Evolutionary conservation across 2,329 filamentous ascomycete species (phyloP).

Genomic region (Aschersonia sp.): DNA sequence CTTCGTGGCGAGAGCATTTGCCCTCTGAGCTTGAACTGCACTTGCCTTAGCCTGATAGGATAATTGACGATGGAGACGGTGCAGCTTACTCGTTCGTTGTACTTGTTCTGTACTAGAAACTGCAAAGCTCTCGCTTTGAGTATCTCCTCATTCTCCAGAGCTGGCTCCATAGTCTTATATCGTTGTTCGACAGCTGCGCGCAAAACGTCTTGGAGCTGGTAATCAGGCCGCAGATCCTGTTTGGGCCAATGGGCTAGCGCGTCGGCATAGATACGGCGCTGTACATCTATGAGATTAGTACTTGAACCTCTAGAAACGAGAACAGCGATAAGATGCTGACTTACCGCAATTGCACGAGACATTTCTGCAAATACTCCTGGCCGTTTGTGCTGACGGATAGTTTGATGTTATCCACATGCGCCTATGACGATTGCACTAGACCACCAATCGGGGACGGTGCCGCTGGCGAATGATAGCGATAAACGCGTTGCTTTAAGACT

Average conservation of each 20-base stretch:
- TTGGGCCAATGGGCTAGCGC: constrained; percentile 43
- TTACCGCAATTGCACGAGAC: constrained; percentile 19
- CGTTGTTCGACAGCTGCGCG: constrained; percentile 19
- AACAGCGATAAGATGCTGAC: background rate
- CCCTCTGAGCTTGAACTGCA: constrained; percentile 26
- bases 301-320: background rate
- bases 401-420: too few relatives aligned
- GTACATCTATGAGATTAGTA: background rate
- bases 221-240: constrained; percentile 46
- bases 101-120: constrained; percentile 44
- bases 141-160: constrained; percentile 32
- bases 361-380: constrained; percentile 7
- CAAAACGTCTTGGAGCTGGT: constrained; percentile 45
- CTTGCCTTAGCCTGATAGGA: background rate
- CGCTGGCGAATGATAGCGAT: too few relatives aligned
- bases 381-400: background rate
- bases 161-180: constrained; percentile 16
- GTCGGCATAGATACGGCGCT: constrained; percentile 23
- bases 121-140: constrained; percentile 45
- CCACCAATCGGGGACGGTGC: too few relatives aligned
- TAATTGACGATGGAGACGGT: background rate
- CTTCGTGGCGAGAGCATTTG: constrained; percentile 41
- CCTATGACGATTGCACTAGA: too few relatives aligned
- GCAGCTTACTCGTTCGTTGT: constrained; percentile 36
- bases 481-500: too few relatives aligned